Evolutionary conservation across 2,329 filamentous ascomycete genomes (phyloP).

Genomic region (Drechmeria coniospora): DNA sequence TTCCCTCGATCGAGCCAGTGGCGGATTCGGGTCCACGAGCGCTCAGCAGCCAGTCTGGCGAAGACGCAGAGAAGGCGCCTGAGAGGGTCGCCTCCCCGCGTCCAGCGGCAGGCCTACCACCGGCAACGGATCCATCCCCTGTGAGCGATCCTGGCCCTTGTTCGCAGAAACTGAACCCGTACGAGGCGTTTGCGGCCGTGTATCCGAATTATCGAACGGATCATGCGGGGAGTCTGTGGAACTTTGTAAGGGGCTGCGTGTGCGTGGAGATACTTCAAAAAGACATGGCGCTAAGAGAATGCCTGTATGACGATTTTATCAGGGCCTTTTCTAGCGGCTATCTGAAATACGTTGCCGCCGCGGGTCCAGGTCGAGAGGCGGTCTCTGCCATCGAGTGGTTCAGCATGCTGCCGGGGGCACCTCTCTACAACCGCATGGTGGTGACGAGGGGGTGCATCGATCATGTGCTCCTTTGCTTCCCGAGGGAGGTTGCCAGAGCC

Average conservation of each 20-base stretch:
- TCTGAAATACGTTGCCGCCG: conserved; percentile 20
- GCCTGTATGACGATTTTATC: conserved; percentile 38
- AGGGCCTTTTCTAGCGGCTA: conserved; percentile 26
- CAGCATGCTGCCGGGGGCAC: conserved; percentile 13
- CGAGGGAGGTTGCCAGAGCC: conserved; percentile 13
- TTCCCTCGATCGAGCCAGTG: conserved; percentile 3
- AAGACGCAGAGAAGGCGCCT: neutral
- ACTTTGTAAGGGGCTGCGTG: conserved; percentile 30
- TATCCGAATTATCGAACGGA: conserved; percentile 29
- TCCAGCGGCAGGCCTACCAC: too few species aligned
- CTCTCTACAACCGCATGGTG: conserved; percentile 16
- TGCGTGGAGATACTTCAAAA: conserved; percentile 24
- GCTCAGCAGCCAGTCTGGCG: too few species aligned
- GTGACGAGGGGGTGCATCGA: conserved; percentile 21
- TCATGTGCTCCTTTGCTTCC: conserved; percentile 17
- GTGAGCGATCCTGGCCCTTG: too few species aligned
- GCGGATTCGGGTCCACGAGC: too few species aligned
- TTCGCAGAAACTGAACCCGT: conserved; percentile 12
- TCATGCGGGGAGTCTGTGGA: conserved; percentile 20
- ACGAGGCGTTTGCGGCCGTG: conserved; percentile 19
- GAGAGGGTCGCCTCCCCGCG: neutral
- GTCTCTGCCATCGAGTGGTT: conserved; percentile 28
- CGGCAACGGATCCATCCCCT: too few species aligned
- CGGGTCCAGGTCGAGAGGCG: conserved; percentile 10
- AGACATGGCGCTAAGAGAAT: conserved; percentile 20